A percentile compares a stretch with the other conserved stretches of the same genome.
Conservation (phyloP, 345 rosid genomes). For the Linum usitatissimum region DNA sequence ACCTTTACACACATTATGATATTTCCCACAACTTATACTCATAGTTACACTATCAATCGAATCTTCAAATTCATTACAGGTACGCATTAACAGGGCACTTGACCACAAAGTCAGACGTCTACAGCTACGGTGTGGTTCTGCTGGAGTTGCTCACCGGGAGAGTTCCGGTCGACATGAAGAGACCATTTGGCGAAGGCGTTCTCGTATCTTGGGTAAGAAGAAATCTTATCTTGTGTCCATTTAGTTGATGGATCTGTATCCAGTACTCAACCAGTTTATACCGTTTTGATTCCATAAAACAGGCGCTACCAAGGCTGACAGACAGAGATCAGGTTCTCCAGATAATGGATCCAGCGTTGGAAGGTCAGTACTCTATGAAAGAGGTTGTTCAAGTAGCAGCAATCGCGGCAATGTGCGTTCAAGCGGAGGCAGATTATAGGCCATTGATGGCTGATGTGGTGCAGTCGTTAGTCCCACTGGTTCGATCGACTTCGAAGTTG, state of each 20-base stretch:
- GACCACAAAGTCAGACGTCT: conserved; percentile 92
- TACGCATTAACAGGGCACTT: conserved; percentile 90
- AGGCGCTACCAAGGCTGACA: conserved; percentile 72
- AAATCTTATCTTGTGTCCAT: conserved; percentile 6
- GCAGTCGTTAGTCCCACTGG: conserved; percentile 73
- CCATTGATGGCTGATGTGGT: conserved; percentile 94
- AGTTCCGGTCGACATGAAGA: conserved; percentile 76
- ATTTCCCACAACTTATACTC: not conserved
- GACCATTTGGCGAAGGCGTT: conserved; percentile 76
- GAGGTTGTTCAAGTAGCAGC: conserved; percentile 90
- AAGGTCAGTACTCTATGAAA: conserved; percentile 69
- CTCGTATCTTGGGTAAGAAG: conserved; percentile 67
- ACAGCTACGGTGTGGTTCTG: conserved; percentile 83
- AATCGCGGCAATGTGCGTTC: conserved; percentile 93
- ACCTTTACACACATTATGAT: not conserved
- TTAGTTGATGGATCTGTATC: not conserved
- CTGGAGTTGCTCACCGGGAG: conserved; percentile 84
- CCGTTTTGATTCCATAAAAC: not conserved
- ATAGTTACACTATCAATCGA: too few relatives aligned
- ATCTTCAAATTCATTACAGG: conserved; percentile 19
- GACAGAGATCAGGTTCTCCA: conserved; percentile 73
- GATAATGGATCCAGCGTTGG: conserved; percentile 79
- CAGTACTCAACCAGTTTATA: too few relatives aligned
- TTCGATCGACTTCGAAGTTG: conserved; percentile 40
- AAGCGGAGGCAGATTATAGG: conserved; percentile 81